Evolutionary conservation across 768 basidiomycete species (phyloP).

Genomic region (Mrakia frigida): DNA sequence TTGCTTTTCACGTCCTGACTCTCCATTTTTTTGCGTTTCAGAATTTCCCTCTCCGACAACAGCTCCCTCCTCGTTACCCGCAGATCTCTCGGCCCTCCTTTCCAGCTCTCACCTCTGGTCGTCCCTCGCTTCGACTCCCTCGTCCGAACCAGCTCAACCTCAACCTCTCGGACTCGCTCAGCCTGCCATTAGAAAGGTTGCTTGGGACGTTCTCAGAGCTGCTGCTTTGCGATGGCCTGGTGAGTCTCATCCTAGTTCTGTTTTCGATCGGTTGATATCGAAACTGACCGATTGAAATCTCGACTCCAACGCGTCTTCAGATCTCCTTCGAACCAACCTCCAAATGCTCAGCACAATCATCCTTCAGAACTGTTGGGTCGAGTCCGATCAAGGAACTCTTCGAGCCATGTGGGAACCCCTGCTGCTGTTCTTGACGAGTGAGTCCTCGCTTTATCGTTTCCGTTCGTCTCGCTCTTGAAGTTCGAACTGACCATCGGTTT

Average conservation of each 20-base stretch:
- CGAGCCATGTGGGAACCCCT: constrained; percentile 68
- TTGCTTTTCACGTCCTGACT: not conserved
- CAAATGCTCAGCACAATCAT: constrained; percentile 50
- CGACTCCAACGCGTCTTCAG: not conserved
- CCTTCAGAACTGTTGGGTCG: constrained; percentile 50
- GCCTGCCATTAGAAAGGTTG: constrained; percentile 65
- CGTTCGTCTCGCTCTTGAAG: constrained; percentile 11
- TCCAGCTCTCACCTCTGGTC: constrained; percentile 54
- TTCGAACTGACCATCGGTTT: no score
- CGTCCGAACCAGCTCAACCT: constrained; percentile 20
- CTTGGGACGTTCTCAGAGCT: constrained; percentile 50
- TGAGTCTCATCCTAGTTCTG: not conserved
- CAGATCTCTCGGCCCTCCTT: constrained; percentile 56
- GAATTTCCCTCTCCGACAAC: not conserved
- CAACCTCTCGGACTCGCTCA: constrained; percentile 57
- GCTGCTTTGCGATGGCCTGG: constrained; percentile 16
- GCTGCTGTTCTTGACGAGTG: constrained; percentile 67
- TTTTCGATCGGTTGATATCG: not conserved
- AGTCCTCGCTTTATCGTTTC: constrained; percentile 31
- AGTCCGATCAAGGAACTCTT: constrained; percentile 61
- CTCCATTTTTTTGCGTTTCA: not conserved
- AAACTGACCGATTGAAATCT: not conserved
- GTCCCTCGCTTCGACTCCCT: constrained; percentile 42
- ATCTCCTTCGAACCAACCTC: constrained; percentile 40
- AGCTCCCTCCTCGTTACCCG: constrained; percentile 38